Evolutionary conservation across 495 filamentous ascomycete genomes (phyloP).

Genomic region (Lophiotrema nucula): DNA sequence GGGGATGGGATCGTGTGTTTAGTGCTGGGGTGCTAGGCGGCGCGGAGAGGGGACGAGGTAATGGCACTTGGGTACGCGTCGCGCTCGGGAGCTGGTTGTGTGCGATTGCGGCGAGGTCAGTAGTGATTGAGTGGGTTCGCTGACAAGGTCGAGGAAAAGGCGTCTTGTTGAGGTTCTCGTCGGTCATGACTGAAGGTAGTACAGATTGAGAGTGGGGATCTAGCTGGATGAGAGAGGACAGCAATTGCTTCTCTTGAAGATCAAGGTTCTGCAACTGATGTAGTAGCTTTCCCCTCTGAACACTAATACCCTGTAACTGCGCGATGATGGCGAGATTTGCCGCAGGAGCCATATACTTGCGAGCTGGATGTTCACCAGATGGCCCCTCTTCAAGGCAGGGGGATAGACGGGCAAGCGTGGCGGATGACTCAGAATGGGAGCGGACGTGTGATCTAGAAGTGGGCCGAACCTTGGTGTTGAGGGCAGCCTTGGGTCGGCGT

Average conservation of each 20-base stretch:
- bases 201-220: not conserved
- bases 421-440: not conserved
- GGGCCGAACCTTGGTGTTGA: not conserved
- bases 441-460: not conserved
- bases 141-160: not conserved
- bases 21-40: not conserved
- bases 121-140: not conserved
- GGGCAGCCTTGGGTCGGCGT: not conserved
- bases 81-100: not conserved
- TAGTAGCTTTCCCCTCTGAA: not conserved
- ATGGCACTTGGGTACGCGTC: no score
- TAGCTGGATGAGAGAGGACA: not conserved
- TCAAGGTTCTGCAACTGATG: not conserved
- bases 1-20: not conserved
- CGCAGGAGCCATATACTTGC: no score
- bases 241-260: not conserved
- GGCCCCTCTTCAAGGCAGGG: not conserved
- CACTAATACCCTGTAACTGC: not conserved
- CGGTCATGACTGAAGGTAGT: not conserved
- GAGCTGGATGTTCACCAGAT: not conserved
- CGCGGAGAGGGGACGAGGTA: not conserved
- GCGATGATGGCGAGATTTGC: not conserved
- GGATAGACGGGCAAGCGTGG: not conserved
- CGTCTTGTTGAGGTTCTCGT: not conserved
- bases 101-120: not conserved